Evolutionary conservation across 129 eudicot genomes (phyloP).

Genomic region (Centella asiatica): DNA sequence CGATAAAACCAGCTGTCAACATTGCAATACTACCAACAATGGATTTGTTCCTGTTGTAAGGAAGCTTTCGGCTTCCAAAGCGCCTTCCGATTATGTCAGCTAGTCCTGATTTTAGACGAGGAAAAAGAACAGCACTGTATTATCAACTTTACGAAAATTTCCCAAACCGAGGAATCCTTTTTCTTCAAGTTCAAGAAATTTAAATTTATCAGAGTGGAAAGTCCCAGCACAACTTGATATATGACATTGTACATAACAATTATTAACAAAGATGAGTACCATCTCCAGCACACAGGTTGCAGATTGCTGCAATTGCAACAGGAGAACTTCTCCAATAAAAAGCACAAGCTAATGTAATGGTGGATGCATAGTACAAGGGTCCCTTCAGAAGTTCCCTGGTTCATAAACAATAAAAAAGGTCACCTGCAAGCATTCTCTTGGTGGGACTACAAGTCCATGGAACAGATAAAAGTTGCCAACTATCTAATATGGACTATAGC

Average conservation of each 20-base stretch:
- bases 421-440: neutral
- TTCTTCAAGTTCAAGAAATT: neutral
- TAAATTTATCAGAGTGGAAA: neutral
- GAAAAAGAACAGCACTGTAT: neutral
- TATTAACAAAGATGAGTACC: slow-evolving; percentile 40
- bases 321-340: slow-evolving; percentile 84
- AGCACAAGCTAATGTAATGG: slow-evolving; percentile 62
- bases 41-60: slow-evolving; percentile 67
- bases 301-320: slow-evolving; percentile 61
- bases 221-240: neutral
- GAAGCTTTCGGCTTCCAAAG: slow-evolving; percentile 59
- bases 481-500: no score
- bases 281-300: slow-evolving; percentile 96
- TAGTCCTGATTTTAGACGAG: slow-evolving; percentile 36
- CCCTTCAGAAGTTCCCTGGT: slow-evolving; percentile 77
- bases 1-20: slow-evolving; percentile 59
- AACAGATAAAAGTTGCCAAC: no score
- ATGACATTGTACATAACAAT: no score
- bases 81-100: slow-evolving; percentile 87
- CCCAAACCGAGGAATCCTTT: neutral
- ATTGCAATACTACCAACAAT: slow-evolving; percentile 68
- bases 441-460: no score
- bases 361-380: slow-evolving; percentile 63
- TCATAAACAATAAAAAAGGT: slow-evolving; percentile 3
- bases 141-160: neutral